These are phyloP conservation scores for Nannochloris sp. DNA, from an alignment of 139 green algal species.

Conservation along the genomic window DNA sequence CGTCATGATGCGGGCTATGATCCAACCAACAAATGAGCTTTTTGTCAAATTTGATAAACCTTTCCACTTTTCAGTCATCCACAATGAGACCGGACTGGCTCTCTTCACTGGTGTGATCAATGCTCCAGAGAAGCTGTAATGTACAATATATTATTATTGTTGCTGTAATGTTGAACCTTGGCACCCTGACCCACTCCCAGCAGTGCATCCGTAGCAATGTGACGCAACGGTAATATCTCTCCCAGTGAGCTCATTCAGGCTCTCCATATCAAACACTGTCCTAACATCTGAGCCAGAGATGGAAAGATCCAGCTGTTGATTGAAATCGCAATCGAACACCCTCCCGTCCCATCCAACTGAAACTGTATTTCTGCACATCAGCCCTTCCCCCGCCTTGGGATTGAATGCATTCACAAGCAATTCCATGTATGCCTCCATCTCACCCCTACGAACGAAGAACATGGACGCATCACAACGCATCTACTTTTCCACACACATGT, in stretches of 20 bases:
- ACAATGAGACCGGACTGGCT: slow-evolving; percentile 5
- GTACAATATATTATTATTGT: too few relatives aligned
- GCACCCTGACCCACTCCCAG: slow-evolving; percentile 76
- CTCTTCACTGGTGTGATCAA: slow-evolving; percentile 23
- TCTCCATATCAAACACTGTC: slow-evolving; percentile 76
- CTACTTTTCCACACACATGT: neutral
- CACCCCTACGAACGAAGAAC: neutral
- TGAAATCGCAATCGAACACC: slow-evolving; percentile 98
- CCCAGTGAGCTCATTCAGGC: slow-evolving; percentile 58
- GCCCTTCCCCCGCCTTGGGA: slow-evolving; percentile 45
- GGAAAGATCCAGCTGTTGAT: slow-evolving; percentile 89
- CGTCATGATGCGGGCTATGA: slow-evolving; percentile 12
- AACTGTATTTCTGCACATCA: slow-evolving; percentile 76
- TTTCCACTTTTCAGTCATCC: slow-evolving; percentile 25
- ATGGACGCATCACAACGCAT: neutral
- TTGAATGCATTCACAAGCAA: slow-evolving; percentile 85
- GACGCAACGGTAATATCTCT: slow-evolving; percentile 60
- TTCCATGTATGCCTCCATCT: slow-evolving; percentile 83
- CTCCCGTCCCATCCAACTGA: slow-evolving; percentile 81
- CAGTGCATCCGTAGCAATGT: slow-evolving; percentile 96
- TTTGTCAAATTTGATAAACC: slow-evolving; percentile 24
- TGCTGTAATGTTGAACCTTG: slow-evolving; percentile 34
- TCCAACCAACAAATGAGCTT: slow-evolving; percentile 1
- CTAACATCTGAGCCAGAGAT: slow-evolving; percentile 13
- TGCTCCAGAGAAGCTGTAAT: slow-evolving; percentile 11